Conservation (phyloP, 1,284 basidiomycete species). For the Rhodotorula mucilaginosa region DNA sequence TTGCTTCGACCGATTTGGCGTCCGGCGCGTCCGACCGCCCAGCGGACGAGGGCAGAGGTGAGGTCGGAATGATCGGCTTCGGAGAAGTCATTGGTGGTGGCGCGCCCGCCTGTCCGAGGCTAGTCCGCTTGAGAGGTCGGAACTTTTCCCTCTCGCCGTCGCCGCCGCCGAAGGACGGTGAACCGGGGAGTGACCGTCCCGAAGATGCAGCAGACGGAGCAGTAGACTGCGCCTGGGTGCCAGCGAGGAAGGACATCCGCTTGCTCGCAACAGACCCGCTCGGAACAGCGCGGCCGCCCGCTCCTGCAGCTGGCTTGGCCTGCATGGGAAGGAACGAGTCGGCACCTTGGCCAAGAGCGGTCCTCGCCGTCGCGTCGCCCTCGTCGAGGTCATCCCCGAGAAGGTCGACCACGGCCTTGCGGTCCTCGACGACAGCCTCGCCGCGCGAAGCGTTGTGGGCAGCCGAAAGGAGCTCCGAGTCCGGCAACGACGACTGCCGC, state of each 20-base stretch:
- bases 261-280: constrained; percentile 3
- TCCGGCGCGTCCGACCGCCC: background rate
- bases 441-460: background rate
- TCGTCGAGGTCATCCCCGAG: constrained; percentile 35
- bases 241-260: constrained; percentile 19
- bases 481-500: constrained; percentile 19
- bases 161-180: background rate
- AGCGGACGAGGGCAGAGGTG: background rate
- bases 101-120: background rate
- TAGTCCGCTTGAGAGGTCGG: constrained; percentile 24
- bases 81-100: background rate
- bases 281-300: background rate
- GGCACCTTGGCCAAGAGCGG: background rate
- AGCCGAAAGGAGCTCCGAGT: constrained; percentile 26
- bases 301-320: background rate
- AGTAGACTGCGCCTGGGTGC: background rate
- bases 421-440: background rate
- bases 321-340: background rate
- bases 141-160: constrained; percentile 33
- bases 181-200: background rate
- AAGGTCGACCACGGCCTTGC: constrained; percentile 21
- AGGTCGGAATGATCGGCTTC: background rate
- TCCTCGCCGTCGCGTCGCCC: background rate
- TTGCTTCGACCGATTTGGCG: background rate
- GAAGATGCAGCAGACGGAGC: background rate